Percentiles rank a stretch among this genome's conserved stretches.
Conservation (phyloP, 768 basidiomycete genomes). For the Podaxis sp. region DNA sequence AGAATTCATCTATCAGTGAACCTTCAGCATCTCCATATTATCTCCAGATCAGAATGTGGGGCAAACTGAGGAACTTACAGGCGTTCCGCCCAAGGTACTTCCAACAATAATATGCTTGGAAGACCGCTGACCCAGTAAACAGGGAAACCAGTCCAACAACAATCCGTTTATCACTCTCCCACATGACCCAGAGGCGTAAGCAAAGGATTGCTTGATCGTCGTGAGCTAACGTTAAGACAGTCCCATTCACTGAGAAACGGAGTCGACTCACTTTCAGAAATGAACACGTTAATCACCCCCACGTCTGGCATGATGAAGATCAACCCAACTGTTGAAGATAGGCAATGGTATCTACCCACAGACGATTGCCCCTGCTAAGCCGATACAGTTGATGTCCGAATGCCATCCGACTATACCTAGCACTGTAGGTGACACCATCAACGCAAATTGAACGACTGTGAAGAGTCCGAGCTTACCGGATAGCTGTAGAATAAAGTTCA, state of each 20-base stretch:
- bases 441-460: background rate
- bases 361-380: background rate
- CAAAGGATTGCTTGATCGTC: background rate
- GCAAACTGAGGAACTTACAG: too few relatives aligned
- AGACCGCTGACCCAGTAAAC: too few relatives aligned
- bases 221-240: background rate
- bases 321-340: background rate
- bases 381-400: background rate
- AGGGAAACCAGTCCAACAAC: too few relatives aligned
- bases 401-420: background rate
- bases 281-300: background rate
- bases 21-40: too few relatives aligned
- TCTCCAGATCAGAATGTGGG: too few relatives aligned
- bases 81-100: too few relatives aligned
- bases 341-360: too few relatives aligned
- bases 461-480: background rate
- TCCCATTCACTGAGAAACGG: background rate
- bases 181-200: too few relatives aligned
- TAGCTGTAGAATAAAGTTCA: background rate
- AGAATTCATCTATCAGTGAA: background rate
- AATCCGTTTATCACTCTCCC: too few relatives aligned
- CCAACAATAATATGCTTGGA: too few relatives aligned
- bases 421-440: background rate
- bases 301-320: background rate
- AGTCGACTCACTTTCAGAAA: background rate